phyloP scores from a whole-genome alignment of 2,329 filamentous ascomycete species.

The Fusarium pseudograminearum region DNA sequence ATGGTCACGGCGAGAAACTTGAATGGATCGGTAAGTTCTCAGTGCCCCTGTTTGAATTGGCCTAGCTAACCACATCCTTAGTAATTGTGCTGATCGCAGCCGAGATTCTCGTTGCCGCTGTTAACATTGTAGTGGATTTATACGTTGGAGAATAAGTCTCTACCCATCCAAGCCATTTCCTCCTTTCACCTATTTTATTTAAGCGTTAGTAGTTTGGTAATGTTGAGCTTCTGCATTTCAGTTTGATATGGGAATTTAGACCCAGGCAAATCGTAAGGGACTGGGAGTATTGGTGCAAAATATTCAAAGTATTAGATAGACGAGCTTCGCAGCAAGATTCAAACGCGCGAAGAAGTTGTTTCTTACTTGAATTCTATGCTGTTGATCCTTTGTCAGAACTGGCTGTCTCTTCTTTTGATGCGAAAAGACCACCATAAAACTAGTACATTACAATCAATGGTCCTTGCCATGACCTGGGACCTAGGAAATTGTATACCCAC shows the following conservation, averaged over 20 bases:
- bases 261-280: slow-evolving; percentile 7
- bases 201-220: slow-evolving; percentile 9
- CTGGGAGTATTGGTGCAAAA: slow-evolving; percentile 32
- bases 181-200: slow-evolving; percentile 1
- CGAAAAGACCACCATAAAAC: slow-evolving; percentile 17
- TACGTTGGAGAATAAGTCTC: slow-evolving; percentile 66
- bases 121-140: slow-evolving; percentile 95
- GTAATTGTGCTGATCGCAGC: slow-evolving; percentile 96
- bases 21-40: slow-evolving; percentile 85
- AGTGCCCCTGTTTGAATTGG: not conserved
- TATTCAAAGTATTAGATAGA: slow-evolving; percentile 43
- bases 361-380: slow-evolving; percentile 18
- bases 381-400: slow-evolving; percentile 23
- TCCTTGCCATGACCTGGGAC: slow-evolving; percentile 26
- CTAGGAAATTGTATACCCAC: slow-evolving; percentile 37
- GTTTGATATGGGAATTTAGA: slow-evolving; percentile 9
- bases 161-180: not conserved
- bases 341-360: slow-evolving; percentile 22
- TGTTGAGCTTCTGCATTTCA: slow-evolving; percentile 20
- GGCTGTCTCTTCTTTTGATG: slow-evolving; percentile 14
- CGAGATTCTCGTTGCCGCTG: slow-evolving; percentile 90
- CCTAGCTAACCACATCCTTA: slow-evolving; percentile 51
- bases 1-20: slow-evolving; percentile 89
- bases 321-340: slow-evolving; percentile 39
- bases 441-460: slow-evolving; percentile 36